Base-by-base conservation (phyloP, 768 basidiomycete genomes). In the Pleurotus platypus region DNA sequence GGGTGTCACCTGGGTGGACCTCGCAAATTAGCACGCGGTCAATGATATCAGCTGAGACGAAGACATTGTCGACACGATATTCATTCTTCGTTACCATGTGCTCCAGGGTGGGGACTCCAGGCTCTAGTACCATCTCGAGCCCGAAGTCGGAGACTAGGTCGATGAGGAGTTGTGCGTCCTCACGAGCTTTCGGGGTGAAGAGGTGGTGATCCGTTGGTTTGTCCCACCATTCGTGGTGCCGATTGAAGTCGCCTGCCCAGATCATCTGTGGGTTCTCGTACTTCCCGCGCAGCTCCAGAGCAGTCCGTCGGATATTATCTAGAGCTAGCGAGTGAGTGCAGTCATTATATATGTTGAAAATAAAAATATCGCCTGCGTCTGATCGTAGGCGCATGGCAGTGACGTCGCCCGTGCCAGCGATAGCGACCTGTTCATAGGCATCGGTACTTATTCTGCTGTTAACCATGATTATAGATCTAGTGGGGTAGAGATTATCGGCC, bases 191-290 rank as follows among this genome's bases (percentile, higher is more conserved):
- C 0, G 37, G 30, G 0, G 71, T 76, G 61, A 80, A 74, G 0
- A 81, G 72, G 46, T 70, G 69, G 7, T 50, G 49, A 45, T 72
- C 68, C 4, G 49, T 40, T 0, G 64, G 57, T 3, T 68, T 57
- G 18, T 78, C 75, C 77, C 77, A 78, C 5, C 70, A 18, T 0
- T 69, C 71, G 62, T 77, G 72, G 57, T 78, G 76, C 15, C 68
- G 47, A 55, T 78, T 77, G 66, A 76, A 78, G 61, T 78, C 71
- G 0, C 78, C 71, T 0, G 61, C 39, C 75, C 72, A 77, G 2
- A 75, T 56, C 4, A 68, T n/a, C 5, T 61, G 42, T 1, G 39
- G 22, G 13, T 37, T 18, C 5, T 61, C 48, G 49, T 42, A 61
- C 42, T 20, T 15, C 7, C 4, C 42, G 3, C 5, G 6, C 5